Percentiles rank a stretch among this genome's conserved stretches.
Evolutionary conservation across 1,284 basidiomycete genomes (phyloP).

Genomic region (Marasmius sp.): DNA sequence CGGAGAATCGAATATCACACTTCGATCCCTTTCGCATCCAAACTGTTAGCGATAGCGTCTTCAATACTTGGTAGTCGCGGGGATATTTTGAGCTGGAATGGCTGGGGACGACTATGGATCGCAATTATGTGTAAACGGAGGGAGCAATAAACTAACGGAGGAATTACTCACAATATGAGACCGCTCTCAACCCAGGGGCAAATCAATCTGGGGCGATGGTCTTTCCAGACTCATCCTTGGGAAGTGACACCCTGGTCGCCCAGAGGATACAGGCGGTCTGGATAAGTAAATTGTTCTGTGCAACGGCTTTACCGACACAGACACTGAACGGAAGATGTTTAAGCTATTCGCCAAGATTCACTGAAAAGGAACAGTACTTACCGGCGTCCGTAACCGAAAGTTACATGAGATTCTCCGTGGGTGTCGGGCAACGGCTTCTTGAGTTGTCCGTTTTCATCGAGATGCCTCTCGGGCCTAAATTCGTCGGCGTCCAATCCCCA

Average conservation of each 20-base stretch:
- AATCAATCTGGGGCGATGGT: too few species aligned
- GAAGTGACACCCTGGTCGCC: not conserved
- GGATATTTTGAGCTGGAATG: too few species aligned
- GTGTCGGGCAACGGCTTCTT: conserved; percentile 9
- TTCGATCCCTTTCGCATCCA: too few species aligned
- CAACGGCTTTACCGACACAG: conserved; percentile 17
- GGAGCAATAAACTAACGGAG: too few species aligned
- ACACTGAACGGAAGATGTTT: conserved; percentile 13
- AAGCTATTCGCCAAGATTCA: not conserved
- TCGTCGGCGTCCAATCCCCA: conserved; percentile 16
- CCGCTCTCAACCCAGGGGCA: too few species aligned
- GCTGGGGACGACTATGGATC: too few species aligned
- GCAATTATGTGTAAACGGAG: too few species aligned
- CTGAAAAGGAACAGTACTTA: not conserved
- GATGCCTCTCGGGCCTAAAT: conserved; percentile 16
- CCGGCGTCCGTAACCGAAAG: conserved; percentile 19
- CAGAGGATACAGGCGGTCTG: conserved; percentile 18
- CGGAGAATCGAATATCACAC: too few species aligned
- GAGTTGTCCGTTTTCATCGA: conserved; percentile 11
- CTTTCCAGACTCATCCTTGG: too few species aligned
- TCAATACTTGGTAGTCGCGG: too few species aligned
- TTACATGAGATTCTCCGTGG: conserved; percentile 18
- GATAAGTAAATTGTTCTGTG: conserved; percentile 15
- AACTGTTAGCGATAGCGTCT: too few species aligned
- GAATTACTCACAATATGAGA: too few species aligned